These are phyloP conservation scores for Mycosphaerelloides madeirae DNA, from an alignment of 2,329 filamentous ascomycete genomes.

Conservation along the genomic window DNA sequence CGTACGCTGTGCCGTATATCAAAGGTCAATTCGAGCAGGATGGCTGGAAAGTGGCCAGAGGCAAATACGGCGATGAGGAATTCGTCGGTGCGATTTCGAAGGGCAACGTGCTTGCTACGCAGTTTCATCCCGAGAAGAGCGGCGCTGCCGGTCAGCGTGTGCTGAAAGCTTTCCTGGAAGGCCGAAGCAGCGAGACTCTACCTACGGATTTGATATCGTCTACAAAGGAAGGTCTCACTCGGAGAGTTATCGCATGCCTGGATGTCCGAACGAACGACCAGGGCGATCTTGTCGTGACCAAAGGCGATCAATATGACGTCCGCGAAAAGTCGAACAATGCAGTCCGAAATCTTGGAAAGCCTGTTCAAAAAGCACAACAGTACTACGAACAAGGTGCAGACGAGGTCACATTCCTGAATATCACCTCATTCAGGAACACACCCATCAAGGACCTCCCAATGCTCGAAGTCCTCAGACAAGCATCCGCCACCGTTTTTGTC, in stretches of 20 bases:
- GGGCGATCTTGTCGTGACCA: constrained; percentile 94
- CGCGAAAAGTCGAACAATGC: constrained; percentile 71
- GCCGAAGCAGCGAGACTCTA: constrained; percentile 56
- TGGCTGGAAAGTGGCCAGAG: constrained; percentile 91
- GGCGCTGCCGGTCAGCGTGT: constrained; percentile 82
- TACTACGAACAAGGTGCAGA: constrained; percentile 98
- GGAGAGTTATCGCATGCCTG: constrained; percentile 89
- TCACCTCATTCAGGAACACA: constrained; percentile 94
- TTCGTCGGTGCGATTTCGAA: constrained; percentile 88
- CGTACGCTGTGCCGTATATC: constrained; percentile 76
- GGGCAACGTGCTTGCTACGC: constrained; percentile 81
- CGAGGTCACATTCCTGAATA: constrained; percentile 96
- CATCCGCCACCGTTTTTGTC: constrained; percentile 89
- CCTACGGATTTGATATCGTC: constrained; percentile 30
- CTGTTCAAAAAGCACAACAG: constrained; percentile 84
- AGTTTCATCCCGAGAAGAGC: constrained; percentile 98
- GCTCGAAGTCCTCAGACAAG: constrained; percentile 84
- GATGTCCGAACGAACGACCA: constrained; percentile 92
- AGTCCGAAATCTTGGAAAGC: constrained; percentile 93
- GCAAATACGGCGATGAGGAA: constrained; percentile 77
- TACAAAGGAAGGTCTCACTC: constrained; percentile 68
- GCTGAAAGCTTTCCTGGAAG: constrained; percentile 79
- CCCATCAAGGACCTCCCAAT: constrained; percentile 89
- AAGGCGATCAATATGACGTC: constrained; percentile 98
- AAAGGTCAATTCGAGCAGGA: constrained; percentile 68